phyloP scores from a whole-genome alignment of 805 yeast species.

The Middelhovenomyces tepae region DNA sequence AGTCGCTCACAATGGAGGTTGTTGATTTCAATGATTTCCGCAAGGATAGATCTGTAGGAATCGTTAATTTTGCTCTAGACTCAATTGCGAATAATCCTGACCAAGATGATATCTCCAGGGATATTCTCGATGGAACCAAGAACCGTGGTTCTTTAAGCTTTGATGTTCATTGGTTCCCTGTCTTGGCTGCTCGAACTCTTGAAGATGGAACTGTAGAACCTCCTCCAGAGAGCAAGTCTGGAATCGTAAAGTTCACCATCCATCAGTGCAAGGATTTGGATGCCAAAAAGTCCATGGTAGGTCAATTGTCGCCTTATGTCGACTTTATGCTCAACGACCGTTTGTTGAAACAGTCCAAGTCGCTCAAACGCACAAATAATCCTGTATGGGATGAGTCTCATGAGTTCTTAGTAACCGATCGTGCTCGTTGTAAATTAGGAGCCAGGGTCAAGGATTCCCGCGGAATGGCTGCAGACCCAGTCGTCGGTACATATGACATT shows the following conservation, averaged over 20 bases:
- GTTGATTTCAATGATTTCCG: slow-evolving; percentile 72
- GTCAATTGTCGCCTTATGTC: slow-evolving; percentile 54
- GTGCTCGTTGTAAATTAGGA: slow-evolving; percentile 60
- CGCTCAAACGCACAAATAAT: slow-evolving; percentile 49
- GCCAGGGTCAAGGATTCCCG: slow-evolving; percentile 57
- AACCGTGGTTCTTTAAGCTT: slow-evolving; percentile 67
- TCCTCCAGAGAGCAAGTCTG: slow-evolving; percentile 90
- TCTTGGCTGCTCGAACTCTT: slow-evolving; percentile 40
- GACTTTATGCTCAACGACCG: slow-evolving; percentile 64
- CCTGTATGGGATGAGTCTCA: slow-evolving; percentile 58
- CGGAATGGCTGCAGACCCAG: slow-evolving; percentile 49
- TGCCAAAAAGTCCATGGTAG: slow-evolving; percentile 32
- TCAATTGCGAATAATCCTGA: slow-evolving; percentile 41
- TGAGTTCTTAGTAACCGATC: slow-evolving; percentile 65
- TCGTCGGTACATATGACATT: slow-evolving; percentile 46
- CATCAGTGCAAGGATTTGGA: slow-evolving; percentile 51
- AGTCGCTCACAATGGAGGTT: slow-evolving; percentile 65
- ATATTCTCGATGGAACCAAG: slow-evolving; percentile 72
- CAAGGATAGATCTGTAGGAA: slow-evolving; percentile 73
- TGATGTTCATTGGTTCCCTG: slow-evolving; percentile 69
- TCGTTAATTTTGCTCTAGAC: slow-evolving; percentile 64
- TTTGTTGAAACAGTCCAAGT: slow-evolving; percentile 46
- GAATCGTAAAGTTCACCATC: slow-evolving; percentile 67
- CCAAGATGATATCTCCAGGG: slow-evolving; percentile 40
- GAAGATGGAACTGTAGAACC: slow-evolving; percentile 80